Evolutionary conservation across 148 eudicot species (phyloP).

Genomic region (Mesembryanthemum crystallinum): DNA sequence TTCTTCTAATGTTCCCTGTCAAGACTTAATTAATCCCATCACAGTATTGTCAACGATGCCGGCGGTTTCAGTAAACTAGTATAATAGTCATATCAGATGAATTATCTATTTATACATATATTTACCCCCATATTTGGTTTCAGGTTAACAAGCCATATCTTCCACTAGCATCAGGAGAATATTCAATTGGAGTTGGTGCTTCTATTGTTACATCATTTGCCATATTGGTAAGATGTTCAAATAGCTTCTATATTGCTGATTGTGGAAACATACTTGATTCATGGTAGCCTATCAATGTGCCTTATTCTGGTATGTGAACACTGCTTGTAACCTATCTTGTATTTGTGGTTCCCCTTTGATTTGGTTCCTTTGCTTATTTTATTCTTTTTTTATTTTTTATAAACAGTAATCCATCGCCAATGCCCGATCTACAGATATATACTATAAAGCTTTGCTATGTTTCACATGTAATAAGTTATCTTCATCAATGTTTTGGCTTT

Average conservation of each 20-base stretch:
- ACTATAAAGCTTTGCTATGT: background rate
- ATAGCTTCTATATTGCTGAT: background rate
- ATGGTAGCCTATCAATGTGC: background rate
- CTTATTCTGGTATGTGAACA: no score
- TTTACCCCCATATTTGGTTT: conserved; percentile 13
- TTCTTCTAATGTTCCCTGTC: background rate
- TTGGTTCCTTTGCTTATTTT: background rate
- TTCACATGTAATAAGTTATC: background rate
- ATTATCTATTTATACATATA: background rate
- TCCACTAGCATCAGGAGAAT: conserved; percentile 96
- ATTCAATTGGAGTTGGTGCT: conserved; percentile 65
- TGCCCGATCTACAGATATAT: background rate
- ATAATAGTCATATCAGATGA: background rate
- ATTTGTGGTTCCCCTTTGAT: background rate
- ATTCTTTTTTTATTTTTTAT: no score
- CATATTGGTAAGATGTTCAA: conserved; percentile 48
- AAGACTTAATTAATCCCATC: background rate
- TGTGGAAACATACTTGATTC: background rate
- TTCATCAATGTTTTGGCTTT: background rate
- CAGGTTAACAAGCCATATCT: conserved; percentile 99
- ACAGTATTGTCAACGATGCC: background rate
- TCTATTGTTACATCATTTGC: conserved; percentile 78
- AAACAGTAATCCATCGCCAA: background rate
- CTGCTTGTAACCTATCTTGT: background rate
- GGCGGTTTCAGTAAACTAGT: background rate